Evolutionary conservation across 31 red algal genomes (phyloP).

Genomic region (Endocladia muricata): DNA sequence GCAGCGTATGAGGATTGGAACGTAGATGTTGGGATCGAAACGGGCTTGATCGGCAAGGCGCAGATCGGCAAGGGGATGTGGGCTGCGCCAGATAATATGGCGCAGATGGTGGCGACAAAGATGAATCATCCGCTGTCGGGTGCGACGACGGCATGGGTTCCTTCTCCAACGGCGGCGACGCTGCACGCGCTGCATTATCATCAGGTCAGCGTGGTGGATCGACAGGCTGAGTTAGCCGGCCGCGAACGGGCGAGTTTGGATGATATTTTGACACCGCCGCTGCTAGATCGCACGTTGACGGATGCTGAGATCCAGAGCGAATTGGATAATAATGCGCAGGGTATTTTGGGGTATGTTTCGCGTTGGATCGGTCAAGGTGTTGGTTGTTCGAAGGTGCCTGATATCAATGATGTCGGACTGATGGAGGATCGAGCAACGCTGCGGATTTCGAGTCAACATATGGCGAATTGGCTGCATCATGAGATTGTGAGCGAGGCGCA

Average conservation of each 20-base stretch:
- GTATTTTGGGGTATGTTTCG: slow-evolving; percentile 16
- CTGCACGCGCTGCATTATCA: slow-evolving; percentile 18
- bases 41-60: background rate
- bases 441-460: slow-evolving; percentile 7
- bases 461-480: slow-evolving; percentile 22
- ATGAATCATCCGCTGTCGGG: background rate
- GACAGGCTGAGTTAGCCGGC: background rate
- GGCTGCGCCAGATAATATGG: slow-evolving; percentile 19
- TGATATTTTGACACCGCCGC: background rate
- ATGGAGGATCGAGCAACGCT: slow-evolving; percentile 22
- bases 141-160: slow-evolving; percentile 10
- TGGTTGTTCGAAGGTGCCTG: slow-evolving; percentile 20
- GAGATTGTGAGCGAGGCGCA: background rate
- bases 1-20: slow-evolving; percentile 22
- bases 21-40: background rate
- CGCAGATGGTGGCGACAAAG: background rate
- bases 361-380: slow-evolving; percentile 20
- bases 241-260: background rate
- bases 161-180: slow-evolving; percentile 14
- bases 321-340: slow-evolving; percentile 22
- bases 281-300: background rate
- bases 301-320: background rate
- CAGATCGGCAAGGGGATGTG: slow-evolving; percentile 30
- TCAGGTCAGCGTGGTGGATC: background rate
- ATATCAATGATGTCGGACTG: slow-evolving; percentile 20